Base-by-base conservation (phyloP, 2,329 filamentous ascomycete genomes). In the Colletotrichum neosansevieriae region DNA sequence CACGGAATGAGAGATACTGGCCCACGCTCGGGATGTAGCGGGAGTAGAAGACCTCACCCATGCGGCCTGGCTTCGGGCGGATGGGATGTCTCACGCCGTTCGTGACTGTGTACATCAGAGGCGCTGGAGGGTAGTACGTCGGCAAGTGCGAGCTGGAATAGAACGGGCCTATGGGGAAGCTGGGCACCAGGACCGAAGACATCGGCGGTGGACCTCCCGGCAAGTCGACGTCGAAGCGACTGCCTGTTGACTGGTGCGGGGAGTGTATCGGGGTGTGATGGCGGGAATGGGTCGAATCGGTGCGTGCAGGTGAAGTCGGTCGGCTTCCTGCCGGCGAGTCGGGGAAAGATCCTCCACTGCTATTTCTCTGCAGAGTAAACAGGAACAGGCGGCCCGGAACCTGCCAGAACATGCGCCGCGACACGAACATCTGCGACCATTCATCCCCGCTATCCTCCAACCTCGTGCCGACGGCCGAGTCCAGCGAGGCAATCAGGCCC, bases 41-140 rank as follows among this genome's bases (percentile, higher is more conserved):
- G 0, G 90, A 91, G 78, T 99, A 99, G 75, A 99, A 95, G 0
- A 93, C 89, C 74, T 98, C 94, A 13, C 94, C 94, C 84, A 97
- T 94, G 3, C 93, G 90, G 1, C 94, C 93, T 0, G 95, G 94
- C 76, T 97, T 97, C 1, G 93, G 92, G 0, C 96, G 89, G 47
- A 97, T 83, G 0, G 96, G 96, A 76, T 99, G 96, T 0, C 94
- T 91, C 51, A 94, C 84, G 67, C 91, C 88, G 76, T 93, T 89
- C 2, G 93, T 94, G 70, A 92, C 89, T 4, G 87, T 91, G 77
- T 95, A 98, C 73, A 95, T 92, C 9, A 93, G 81, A 1, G 96
- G 93, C 2, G 91, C 85, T 0, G 94, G 94, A 2, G 94, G 94
- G 73, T 93, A 98, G 80, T 94, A 98, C 0, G 94, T 97, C 2